These are phyloP conservation scores for Penicillium parvum DNA, from an alignment of 495 filamentous ascomycete genomes.

Conservation along the genomic window DNA sequence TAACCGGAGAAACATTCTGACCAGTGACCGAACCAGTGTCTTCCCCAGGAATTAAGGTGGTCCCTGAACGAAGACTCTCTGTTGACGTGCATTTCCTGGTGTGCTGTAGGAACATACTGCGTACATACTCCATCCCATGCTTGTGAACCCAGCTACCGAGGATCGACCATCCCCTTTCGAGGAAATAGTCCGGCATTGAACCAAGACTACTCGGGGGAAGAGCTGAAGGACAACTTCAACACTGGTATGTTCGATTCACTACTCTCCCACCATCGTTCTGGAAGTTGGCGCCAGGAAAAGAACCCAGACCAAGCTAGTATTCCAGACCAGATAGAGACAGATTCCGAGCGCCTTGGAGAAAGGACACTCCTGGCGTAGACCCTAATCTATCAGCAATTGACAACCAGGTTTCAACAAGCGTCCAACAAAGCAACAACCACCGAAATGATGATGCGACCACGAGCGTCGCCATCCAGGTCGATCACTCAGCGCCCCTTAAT, in stretches of 20 bases:
- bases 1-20: slow-evolving; percentile 5
- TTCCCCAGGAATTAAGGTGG: slow-evolving; percentile 5
- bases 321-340: too few relatives aligned
- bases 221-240: too few relatives aligned
- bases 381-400: slow-evolving; percentile 4
- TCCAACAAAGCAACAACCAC: not conserved
- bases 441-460: not conserved
- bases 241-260: too few relatives aligned
- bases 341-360: slow-evolving; percentile 8
- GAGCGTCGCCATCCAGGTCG: too few relatives aligned
- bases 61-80: not conserved
- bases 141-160: not conserved
- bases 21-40: slow-evolving; percentile 2
- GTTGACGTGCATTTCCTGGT: not conserved
- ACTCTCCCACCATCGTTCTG: not conserved
- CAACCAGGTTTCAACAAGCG: slow-evolving; percentile 3
- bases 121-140: not conserved
- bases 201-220: too few relatives aligned
- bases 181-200: not conserved
- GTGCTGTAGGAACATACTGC: not conserved
- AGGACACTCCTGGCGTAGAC: slow-evolving; percentile 1
- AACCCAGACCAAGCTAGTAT: not conserved
- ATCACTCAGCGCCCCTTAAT: slow-evolving; percentile 1
- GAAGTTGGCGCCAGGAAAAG: slow-evolving; percentile 7
- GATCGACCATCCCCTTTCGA: not conserved